Evolutionary conservation across 176 grass and related monocot species (phyloP).

Genomic region (Raddia distichophylla): DNA sequence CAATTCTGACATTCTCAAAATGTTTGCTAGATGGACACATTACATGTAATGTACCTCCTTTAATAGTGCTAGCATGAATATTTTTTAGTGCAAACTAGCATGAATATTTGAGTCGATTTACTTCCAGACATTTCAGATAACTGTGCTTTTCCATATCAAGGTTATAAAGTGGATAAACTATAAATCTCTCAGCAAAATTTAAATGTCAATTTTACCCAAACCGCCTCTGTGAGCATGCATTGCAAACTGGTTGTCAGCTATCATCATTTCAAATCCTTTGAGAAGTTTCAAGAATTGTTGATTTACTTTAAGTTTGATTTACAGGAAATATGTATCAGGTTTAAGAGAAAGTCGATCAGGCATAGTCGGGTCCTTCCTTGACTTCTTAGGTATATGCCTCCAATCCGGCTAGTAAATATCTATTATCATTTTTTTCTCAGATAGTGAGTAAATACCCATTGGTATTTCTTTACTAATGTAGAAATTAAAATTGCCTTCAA

Average conservation of each 20-base stretch:
- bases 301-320: slow-evolving; percentile 28
- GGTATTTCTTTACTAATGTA: slow-evolving; percentile 11
- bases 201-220: slow-evolving; percentile 4
- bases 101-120: slow-evolving; percentile 14
- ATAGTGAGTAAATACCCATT: background rate
- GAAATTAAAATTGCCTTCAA: slow-evolving; percentile 3
- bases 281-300: background rate
- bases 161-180: background rate
- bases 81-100: background rate
- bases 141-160: background rate
- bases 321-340: slow-evolving; percentile 85
- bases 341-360: slow-evolving; percentile 71
- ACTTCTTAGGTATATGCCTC: slow-evolving; percentile 57
- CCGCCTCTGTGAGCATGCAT: background rate
- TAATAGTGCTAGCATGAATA: background rate
- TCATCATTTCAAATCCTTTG: background rate
- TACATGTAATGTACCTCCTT: background rate
- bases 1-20: slow-evolving; percentile 1
- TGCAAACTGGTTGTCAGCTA: slow-evolving; percentile 12
- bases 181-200: background rate
- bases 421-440: too few species aligned
- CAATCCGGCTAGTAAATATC: background rate
- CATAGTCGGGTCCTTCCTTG: slow-evolving; percentile 66
- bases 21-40: background rate
- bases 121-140: slow-evolving; percentile 9